Evolutionary conservation across 345 rosid species (phyloP).

Genomic region (Jatropha curcas): DNA sequence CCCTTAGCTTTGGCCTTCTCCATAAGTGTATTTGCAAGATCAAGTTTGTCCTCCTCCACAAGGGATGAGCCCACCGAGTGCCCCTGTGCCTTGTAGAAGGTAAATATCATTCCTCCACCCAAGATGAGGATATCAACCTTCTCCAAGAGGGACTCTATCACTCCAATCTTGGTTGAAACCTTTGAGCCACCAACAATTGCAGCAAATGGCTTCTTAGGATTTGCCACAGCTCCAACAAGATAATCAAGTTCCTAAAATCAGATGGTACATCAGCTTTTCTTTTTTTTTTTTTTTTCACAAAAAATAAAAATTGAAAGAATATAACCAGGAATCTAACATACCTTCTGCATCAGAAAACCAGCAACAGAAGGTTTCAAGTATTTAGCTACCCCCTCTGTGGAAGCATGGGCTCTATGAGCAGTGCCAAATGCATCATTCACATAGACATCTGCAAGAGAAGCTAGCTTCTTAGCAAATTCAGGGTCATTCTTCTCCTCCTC

Average conservation of each 20-base stretch:
- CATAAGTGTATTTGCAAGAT: conserved; percentile 71
- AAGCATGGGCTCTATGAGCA: conserved; percentile 97
- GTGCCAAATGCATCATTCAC: conserved; percentile 66
- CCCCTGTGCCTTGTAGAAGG: conserved; percentile 89
- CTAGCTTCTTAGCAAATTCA: conserved; percentile 86
- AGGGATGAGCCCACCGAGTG: conserved; percentile 77
- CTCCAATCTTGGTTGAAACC: conserved; percentile 96
- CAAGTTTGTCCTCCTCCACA: conserved; percentile 83
- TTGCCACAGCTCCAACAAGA: conserved; percentile 89
- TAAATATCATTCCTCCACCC: conserved; percentile 95
- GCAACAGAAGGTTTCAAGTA: conserved; percentile 90
- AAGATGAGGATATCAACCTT: conserved; percentile 69
- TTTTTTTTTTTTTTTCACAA: neutral
- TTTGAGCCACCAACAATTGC: conserved; percentile 96
- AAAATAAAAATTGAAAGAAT: neutral
- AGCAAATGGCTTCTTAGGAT: conserved; percentile 93
- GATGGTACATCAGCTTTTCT: neutral
- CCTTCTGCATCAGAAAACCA: conserved; percentile 97
- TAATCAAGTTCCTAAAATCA: conserved; percentile 78
- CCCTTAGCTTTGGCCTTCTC: conserved; percentile 82
- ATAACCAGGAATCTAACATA: conserved; percentile 17
- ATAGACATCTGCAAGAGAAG: conserved; percentile 31
- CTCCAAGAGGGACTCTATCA: conserved; percentile 78
- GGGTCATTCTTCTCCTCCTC: conserved; percentile 97
- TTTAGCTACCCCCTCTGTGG: conserved; percentile 86